phyloP scores from a whole-genome alignment of 2,329 filamentous ascomycete genomes.

The Domatiomyces globalis region DNA sequence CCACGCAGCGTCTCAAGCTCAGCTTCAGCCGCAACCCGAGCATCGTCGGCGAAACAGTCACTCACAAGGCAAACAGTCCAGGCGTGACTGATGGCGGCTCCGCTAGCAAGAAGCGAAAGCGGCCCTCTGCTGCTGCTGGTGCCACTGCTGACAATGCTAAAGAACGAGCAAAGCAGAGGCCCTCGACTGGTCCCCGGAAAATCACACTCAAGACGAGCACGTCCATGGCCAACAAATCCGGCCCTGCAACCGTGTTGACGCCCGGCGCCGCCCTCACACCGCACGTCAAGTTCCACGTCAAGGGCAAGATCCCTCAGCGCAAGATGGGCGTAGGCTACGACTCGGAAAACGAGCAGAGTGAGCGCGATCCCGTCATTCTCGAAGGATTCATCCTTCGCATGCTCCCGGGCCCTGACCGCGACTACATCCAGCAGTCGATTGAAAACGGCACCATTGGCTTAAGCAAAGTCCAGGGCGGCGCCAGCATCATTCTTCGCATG shows the following conservation, averaged over 20 bases:
- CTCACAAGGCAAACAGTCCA: background rate
- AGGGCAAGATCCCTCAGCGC: slow-evolving; percentile 54
- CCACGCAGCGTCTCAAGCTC: slow-evolving; percentile 6
- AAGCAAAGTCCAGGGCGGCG: slow-evolving; percentile 48
- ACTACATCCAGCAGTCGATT: slow-evolving; percentile 65
- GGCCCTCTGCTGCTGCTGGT: slow-evolving; percentile 1
- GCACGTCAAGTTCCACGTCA: slow-evolving; percentile 47
- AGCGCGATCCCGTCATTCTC: slow-evolving; percentile 75
- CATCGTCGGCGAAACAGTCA: slow-evolving; percentile 1
- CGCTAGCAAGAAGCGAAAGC: slow-evolving; percentile 21
- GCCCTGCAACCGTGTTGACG: slow-evolving; percentile 1
- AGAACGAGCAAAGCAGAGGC: slow-evolving; percentile 4
- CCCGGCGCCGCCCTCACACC: slow-evolving; percentile 19
- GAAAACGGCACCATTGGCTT: slow-evolving; percentile 63
- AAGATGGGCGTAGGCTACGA: slow-evolving; percentile 84
- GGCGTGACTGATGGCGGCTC: slow-evolving; percentile 10
- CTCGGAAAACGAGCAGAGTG: slow-evolving; percentile 83
- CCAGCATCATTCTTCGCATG: slow-evolving; percentile 69
- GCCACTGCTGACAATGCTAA: slow-evolving; percentile 2
- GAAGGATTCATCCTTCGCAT: slow-evolving; percentile 83
- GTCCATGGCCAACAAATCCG: slow-evolving; percentile 1
- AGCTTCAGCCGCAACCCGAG: slow-evolving; percentile 1
- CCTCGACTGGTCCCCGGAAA: slow-evolving; percentile 19
- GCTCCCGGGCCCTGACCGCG: slow-evolving; percentile 69
- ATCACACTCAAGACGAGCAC: slow-evolving; percentile 26